Conservation (phyloP, 176 grass and related monocot genomes). For the Stipa capillata region DNA sequence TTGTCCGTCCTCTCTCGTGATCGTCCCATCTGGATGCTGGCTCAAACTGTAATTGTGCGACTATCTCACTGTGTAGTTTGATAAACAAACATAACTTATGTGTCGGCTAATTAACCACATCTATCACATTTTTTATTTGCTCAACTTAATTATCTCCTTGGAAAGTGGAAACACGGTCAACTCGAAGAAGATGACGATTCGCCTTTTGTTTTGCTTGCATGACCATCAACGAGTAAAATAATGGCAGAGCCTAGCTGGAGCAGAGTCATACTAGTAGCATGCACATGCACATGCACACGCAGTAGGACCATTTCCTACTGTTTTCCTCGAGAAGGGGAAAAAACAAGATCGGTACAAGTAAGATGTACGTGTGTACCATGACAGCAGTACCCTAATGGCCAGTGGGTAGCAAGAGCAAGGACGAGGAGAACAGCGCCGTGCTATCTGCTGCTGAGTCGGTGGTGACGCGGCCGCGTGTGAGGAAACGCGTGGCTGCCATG, state of each 20-base stretch:
- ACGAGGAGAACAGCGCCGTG: neutral
- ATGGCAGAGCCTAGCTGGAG: neutral
- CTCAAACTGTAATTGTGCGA: no score
- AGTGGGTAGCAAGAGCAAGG: neutral
- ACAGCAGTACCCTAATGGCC: neutral
- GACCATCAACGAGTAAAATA: neutral
- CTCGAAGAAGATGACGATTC: no score
- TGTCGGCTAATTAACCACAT: neutral
- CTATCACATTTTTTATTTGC: neutral
- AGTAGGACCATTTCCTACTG: no score
- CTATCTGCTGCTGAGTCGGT: neutral
- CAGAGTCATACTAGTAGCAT: no score
- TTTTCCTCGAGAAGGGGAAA: no score
- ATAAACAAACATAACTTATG: neutral
- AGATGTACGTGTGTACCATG: neutral
- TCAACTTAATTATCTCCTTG: neutral
- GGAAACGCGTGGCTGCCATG: neutral
- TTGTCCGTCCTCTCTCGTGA: no score
- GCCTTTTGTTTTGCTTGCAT: neutral
- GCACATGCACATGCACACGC: no score
- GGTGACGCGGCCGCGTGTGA: constrained; percentile 1
- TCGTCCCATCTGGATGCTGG: no score
- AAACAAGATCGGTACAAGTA: no score
- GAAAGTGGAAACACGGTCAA: neutral
- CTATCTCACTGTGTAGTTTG: no score